A percentile compares a stretch with the other conserved stretches of the same genome.
Conservation (phyloP, 306 rosid genomes). For the Erythrophleum fordii region DNA sequence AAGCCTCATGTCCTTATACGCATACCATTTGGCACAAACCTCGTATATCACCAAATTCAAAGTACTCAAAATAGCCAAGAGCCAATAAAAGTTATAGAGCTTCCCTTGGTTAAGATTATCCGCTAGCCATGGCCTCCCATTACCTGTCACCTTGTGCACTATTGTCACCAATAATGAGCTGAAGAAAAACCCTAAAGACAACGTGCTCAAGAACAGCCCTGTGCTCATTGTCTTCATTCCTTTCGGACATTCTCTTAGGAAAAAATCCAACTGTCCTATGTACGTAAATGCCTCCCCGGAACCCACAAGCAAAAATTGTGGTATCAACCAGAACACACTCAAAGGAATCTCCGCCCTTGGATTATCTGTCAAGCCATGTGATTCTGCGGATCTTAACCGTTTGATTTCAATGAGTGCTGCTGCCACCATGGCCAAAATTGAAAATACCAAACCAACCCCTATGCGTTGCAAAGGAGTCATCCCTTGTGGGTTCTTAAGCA, state of each 20-base stretch:
- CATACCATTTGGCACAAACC: constrained; percentile 76
- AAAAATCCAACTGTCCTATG: constrained; percentile 83
- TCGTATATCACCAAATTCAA: constrained; percentile 62
- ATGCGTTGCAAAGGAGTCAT: constrained; percentile 74
- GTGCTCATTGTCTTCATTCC: constrained; percentile 98
- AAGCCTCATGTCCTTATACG: constrained; percentile 82
- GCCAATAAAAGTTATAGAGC: constrained; percentile 83
- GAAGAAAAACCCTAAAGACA: constrained; percentile 75
- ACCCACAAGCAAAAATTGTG: constrained; percentile 91
- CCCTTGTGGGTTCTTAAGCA: constrained; percentile 63
- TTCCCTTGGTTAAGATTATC: constrained; percentile 77
- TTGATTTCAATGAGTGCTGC: constrained; percentile 66
- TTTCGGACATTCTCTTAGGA: constrained; percentile 80
- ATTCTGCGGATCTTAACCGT: constrained; percentile 45
- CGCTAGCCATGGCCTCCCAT: constrained; percentile 71
- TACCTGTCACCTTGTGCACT: constrained; percentile 62
- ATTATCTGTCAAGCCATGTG: constrained; percentile 32
- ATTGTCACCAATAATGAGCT: constrained; percentile 78
- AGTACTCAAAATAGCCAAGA: constrained; percentile 67
- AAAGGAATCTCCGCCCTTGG: constrained; percentile 52
- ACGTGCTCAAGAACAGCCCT: constrained; percentile 77
- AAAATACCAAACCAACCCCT: constrained; percentile 63
- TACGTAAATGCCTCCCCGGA: constrained; percentile 86
- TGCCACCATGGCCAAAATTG: constrained; percentile 65
- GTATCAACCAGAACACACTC: constrained; percentile 79